Conservation (phyloP, 352 stramenopile species). For the Plasmopara muralis region DNA sequence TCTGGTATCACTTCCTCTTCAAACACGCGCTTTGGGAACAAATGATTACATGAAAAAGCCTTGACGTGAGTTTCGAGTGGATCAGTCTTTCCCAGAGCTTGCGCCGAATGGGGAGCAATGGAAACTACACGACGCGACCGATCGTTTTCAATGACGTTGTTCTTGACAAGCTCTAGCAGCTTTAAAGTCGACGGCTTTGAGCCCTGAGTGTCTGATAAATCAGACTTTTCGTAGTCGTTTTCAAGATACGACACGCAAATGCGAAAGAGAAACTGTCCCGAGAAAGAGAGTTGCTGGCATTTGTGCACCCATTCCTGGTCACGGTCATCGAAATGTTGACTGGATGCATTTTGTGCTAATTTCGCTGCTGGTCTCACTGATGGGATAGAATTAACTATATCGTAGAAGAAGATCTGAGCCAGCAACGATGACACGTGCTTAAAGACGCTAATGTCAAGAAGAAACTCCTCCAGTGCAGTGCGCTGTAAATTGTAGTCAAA, state of each 20-base stretch:
- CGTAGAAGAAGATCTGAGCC: constrained; percentile 69
- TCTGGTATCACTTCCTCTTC: constrained; percentile 76
- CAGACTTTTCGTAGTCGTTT: constrained; percentile 14
- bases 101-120: constrained; percentile 57
- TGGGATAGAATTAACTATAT: constrained; percentile 52
- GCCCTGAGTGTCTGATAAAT: constrained; percentile 2
- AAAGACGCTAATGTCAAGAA: constrained; percentile 59
- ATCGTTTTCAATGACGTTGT: constrained; percentile 74
- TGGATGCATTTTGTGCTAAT: constrained; percentile 6
- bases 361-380: constrained; percentile 10
- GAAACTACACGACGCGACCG: constrained; percentile 37
- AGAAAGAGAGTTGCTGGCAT: constrained; percentile 71
- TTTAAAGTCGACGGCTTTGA: constrained; percentile 22
- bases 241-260: constrained; percentile 61
- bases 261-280: constrained; percentile 73
- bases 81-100: constrained; percentile 70
- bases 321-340: constrained; percentile 53
- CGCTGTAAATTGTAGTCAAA: constrained; percentile 63
- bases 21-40: constrained; percentile 82
- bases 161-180: constrained; percentile 59
- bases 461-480: constrained; percentile 52
- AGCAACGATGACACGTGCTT: constrained; percentile 50
- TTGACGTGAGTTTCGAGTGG: constrained; percentile 83
- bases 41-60: constrained; percentile 75
- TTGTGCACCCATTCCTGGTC: constrained; percentile 71